phyloP scores from a whole-genome alignment of 2,329 filamentous ascomycete species.

The Ilyonectria robusta region DNA sequence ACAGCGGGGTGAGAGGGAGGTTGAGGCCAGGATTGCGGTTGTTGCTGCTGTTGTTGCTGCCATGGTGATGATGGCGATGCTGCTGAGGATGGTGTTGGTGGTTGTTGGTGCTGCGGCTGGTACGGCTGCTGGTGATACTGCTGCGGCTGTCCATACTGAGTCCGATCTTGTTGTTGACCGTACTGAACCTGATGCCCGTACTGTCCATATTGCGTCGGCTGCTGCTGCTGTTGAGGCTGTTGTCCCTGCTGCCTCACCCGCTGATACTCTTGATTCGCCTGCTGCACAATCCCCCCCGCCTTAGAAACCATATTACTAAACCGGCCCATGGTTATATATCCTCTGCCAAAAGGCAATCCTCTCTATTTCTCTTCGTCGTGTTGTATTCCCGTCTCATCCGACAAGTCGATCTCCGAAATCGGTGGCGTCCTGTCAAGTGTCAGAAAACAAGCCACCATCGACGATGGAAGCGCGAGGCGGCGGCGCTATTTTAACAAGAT shows the following conservation, averaged over 20 bases:
- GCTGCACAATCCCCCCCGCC: conserved; percentile 42
- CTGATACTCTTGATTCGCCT: conserved; percentile 41
- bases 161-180: conserved; percentile 13
- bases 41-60: conserved; percentile 6
- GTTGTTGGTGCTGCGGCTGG: conserved; percentile 5
- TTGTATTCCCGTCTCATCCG: not conserved
- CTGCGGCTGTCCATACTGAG: conserved; percentile 5
- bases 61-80: not conserved
- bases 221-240: conserved; percentile 24
- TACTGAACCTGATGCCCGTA: conserved; percentile 11
- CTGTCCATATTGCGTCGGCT: conserved; percentile 22
- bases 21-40: not conserved
- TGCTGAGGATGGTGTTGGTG: not conserved
- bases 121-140: conserved; percentile 5
- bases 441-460: not conserved
- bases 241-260: conserved; percentile 29
- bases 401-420: not conserved
- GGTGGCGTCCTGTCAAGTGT: not conserved
- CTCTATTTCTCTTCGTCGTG: not conserved
- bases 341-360: not conserved
- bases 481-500: not conserved
- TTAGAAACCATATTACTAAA: conserved; percentile 42
- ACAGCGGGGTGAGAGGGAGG: not conserved
- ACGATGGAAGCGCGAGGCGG: not conserved
- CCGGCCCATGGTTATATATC: conserved; percentile 38